A percentile compares a stretch with the other conserved stretches of the same genome.
These are phyloP conservation scores for Desmodesmus armatus DNA, from an alignment of 139 green algal species.

Conservation along the genomic window DNA sequence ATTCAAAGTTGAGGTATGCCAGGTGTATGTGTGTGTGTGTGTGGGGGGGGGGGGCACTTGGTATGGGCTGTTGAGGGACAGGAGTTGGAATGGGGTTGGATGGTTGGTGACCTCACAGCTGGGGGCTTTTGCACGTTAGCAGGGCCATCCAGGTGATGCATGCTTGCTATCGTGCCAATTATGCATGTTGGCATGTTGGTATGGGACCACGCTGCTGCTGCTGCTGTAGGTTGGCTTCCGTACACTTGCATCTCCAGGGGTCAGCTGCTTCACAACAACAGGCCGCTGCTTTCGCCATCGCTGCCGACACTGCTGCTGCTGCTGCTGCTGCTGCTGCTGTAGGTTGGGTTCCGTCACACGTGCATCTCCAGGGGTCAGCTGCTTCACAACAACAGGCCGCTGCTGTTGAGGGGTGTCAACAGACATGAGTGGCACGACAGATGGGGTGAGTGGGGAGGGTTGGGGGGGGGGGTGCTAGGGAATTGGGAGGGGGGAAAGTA, in stretches of 20 bases:
- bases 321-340: conserved; percentile 1
- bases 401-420: conserved; percentile 92
- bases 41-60: too few species aligned
- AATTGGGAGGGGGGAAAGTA: too few species aligned
- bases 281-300: not conserved
- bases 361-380: conserved; percentile 73
- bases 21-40: too few species aligned
- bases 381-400: conserved; percentile 84
- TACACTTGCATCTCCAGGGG: conserved; percentile 65
- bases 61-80: too few species aligned
- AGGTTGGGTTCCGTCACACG: conserved; percentile 86
- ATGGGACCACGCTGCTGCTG: not conserved
- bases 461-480: too few species aligned
- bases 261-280: conserved; percentile 87
- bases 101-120: too few species aligned
- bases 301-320: not conserved
- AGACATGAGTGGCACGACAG: conserved; percentile 93
- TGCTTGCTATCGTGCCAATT: too few species aligned
- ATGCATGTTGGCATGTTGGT: not conserved
- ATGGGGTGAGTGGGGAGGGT: conserved; percentile 57
- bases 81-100: too few species aligned
- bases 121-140: too few species aligned
- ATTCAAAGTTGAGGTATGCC: too few species aligned
- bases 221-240: conserved; percentile 83
- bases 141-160: too few species aligned